Conservation (phyloP, 768 basidiomycete species). For the Kwoniella pini region DNA sequence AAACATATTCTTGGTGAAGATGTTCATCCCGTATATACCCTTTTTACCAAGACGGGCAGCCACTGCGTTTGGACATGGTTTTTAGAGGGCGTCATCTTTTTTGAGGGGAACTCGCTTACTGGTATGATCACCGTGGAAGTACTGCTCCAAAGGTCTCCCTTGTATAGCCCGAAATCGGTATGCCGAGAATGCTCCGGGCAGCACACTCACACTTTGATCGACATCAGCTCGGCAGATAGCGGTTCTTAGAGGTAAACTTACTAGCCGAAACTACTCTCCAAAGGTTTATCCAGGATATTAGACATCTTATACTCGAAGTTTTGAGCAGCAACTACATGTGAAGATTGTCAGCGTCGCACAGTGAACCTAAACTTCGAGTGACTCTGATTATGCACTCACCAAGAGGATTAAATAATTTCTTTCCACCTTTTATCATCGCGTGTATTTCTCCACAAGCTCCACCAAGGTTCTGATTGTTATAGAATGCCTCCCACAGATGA, state of each 20-base stretch:
- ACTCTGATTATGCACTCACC: not conserved
- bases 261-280: conserved; percentile 48
- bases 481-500: conserved; percentile 60
- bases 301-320: conserved; percentile 54
- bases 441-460: conserved; percentile 51
- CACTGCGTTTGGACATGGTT: conserved; percentile 53
- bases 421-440: conserved; percentile 43
- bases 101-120: conserved; percentile 22
- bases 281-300: conserved; percentile 50
- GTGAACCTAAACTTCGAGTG: not conserved
- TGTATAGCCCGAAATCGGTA: conserved; percentile 47
- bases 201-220: conserved; percentile 32
- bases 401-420: conserved; percentile 45
- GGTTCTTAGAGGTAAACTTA: not conserved
- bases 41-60: conserved; percentile 89
- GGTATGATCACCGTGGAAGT: conserved; percentile 50
- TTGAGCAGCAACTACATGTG: conserved; percentile 34
- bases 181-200: conserved; percentile 51
- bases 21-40: conserved; percentile 91
- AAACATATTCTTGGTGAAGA: conserved; percentile 80
- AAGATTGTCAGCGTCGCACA: not conserved
- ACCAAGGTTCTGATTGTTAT: conserved; percentile 50
- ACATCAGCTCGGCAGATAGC: not conserved
- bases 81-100: not conserved
- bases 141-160: conserved; percentile 47